Conservation (phyloP, 208 protist species). For the Strigomonas oncopelti region DNA sequence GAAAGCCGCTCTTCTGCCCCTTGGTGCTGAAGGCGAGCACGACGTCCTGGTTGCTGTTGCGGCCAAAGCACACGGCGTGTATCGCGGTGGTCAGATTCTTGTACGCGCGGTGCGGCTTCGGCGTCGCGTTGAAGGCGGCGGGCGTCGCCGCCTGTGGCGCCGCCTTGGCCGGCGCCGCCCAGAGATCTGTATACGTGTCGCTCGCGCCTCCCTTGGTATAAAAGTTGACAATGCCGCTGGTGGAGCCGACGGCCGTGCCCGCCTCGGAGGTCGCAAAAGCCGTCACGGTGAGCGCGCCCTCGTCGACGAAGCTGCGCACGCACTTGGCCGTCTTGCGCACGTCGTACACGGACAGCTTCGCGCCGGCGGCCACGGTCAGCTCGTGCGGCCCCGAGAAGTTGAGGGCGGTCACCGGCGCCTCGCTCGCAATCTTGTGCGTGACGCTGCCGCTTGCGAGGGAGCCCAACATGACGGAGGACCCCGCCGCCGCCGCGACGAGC, state of each 20-base stretch:
- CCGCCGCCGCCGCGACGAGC: constrained; percentile 47
- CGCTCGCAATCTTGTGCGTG: constrained; percentile 40
- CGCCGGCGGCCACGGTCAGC: constrained; percentile 57
- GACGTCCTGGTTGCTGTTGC: constrained; percentile 41
- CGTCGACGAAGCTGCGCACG: constrained; percentile 50
- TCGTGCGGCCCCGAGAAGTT: constrained; percentile 51
- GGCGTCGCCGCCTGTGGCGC: neutral
- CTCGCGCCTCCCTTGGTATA: constrained; percentile 30
- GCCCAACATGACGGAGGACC: constrained; percentile 56
- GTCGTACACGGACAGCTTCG: constrained; percentile 72
- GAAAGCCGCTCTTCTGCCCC: constrained; percentile 76
- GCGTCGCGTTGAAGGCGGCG: constrained; percentile 8
- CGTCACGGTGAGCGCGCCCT: constrained; percentile 60
- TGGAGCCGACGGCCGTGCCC: constrained; percentile 57
- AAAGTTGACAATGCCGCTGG: constrained; percentile 73
- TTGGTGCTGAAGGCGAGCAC: constrained; percentile 66
- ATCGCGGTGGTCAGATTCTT: constrained; percentile 84
- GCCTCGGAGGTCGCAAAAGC: constrained; percentile 36
- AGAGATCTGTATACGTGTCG: constrained; percentile 10
- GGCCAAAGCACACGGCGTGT: constrained; percentile 43
- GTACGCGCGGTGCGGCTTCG: constrained; percentile 36
- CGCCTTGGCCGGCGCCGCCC: neutral
- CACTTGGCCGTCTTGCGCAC: constrained; percentile 67
- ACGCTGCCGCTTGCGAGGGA: constrained; percentile 70
- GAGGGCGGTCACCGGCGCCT: constrained; percentile 46